phyloP scores from a whole-genome alignment of 257 asterid genomes.

The Primulina tabacum region DNA sequence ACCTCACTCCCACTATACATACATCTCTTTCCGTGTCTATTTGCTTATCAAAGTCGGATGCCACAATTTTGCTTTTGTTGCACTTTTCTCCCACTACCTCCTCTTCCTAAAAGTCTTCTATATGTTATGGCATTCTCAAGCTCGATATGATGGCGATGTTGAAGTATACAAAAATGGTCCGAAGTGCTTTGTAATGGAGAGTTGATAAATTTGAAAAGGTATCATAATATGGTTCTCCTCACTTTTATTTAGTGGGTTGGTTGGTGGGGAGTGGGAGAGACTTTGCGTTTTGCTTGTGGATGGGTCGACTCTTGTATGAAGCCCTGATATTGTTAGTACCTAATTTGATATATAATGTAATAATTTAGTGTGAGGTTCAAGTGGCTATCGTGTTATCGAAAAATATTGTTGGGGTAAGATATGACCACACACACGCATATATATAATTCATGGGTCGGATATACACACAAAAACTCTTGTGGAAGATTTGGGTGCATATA shows the following conservation, averaged over 20 bases:
- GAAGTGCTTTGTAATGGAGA: constrained; percentile 32
- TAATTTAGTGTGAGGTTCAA: background rate
- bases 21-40: constrained; percentile 15
- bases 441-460: no score
- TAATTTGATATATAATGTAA: no score
- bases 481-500: no score
- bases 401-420: no score
- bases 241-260: constrained; percentile 32
- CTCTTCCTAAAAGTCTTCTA: constrained; percentile 9
- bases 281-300: constrained; percentile 30
- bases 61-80: constrained; percentile 31
- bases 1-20: constrained; percentile 26
- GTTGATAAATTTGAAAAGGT: constrained; percentile 27
- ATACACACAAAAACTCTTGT: no score
- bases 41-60: constrained; percentile 35
- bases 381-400: background rate
- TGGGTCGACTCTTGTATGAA: constrained; percentile 27
- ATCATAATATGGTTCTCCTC: constrained; percentile 30
- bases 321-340: background rate
- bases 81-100: constrained; percentile 24
- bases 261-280: constrained; percentile 37
- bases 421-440: no score
- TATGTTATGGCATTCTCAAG: constrained; percentile 19
- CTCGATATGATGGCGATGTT: constrained; percentile 30
- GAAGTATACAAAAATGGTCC: constrained; percentile 25